Evolutionary conservation across 2,329 filamentous ascomycete genomes (phyloP), one percentile per base, ranked within the genome.

Genomic region (Xylaria sp.): DNA sequence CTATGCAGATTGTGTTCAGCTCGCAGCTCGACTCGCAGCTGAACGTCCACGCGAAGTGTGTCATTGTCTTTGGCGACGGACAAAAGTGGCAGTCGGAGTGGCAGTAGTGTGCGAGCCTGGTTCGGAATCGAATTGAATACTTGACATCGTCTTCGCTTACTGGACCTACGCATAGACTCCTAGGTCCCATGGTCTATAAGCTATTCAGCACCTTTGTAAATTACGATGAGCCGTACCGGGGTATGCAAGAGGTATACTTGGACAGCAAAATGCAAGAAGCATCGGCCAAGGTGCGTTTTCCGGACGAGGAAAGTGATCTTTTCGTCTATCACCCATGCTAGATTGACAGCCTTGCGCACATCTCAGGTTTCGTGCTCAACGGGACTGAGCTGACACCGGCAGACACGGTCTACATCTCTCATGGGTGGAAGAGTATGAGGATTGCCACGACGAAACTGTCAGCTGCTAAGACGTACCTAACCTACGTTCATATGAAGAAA

Each of bases 331-430:
- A 58, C n/a, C 76, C 76, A 3, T 73, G 72, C 37, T 77, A 73
- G 72, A 76, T 77, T 52, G 78, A 79, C 65, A 76, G 72, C 34
- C 18, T 76, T 12, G 69, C 66, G 1, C 76, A 78, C 44, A 55
- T 78, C 8, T 71, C 76, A 1, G 77, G 78, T 0, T 79, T 79
- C 41, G 70, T 79, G n/a, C 59, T 78, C 44, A 79, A 78, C 44
- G 73, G 69, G 2, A 37, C 62, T 12, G 69, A 70, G 25, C 66
- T 65, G 28, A 65, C 70, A 12, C 70, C 71, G 20, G 39, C 59
- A 9, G 70, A 75, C 34, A 50, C 41, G 1, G 70, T 75, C 2
- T 76, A 64, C 56, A 73, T 76, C 37, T 72, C 72, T 34, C 74
- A 75, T 50, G 74, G 75, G 3, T 77, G 73, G 73, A 50, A 64